These are phyloP conservation scores for Neurospora hispaniola DNA, from an alignment of 495 filamentous ascomycete genomes.

Conservation along the genomic window DNA sequence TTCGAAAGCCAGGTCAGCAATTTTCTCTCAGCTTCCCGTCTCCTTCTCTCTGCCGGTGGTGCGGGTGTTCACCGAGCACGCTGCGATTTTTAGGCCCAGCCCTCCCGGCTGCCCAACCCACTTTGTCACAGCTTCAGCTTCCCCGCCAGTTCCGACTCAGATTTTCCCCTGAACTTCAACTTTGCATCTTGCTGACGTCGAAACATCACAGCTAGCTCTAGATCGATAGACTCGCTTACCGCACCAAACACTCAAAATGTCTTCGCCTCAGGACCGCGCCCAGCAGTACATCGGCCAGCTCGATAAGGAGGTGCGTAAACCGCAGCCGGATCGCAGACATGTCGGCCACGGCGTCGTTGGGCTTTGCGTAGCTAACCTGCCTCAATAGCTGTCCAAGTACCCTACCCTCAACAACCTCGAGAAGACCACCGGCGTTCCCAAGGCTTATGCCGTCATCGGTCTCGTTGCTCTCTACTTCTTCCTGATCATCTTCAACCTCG, in stretches of 20 bases:
- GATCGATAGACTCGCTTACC: conserved; percentile 1
- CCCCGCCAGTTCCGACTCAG: conserved; percentile 1
- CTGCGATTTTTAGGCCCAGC: neutral
- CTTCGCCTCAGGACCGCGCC: conserved; percentile 78
- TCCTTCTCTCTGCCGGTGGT: neutral
- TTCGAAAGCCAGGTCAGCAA: neutral
- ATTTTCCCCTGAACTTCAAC: conserved; percentile 1
- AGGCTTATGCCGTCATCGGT: conserved; percentile 91
- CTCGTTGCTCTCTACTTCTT: conserved; percentile 86
- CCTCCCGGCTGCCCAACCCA: neutral
- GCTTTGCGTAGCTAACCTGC: conserved; percentile 9
- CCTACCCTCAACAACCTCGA: conserved; percentile 90
- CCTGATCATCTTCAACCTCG: conserved; percentile 98
- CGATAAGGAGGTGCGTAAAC: conserved; percentile 86
- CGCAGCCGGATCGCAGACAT: neutral
- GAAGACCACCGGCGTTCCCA: conserved; percentile 87
- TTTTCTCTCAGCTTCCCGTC: neutral
- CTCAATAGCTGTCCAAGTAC: conserved; percentile 83
- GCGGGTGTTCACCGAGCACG: neutral
- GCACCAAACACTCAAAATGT: conserved; percentile 37
- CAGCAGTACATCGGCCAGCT: conserved; percentile 83
- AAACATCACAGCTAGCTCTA: conserved; percentile 5
- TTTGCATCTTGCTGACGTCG: neutral
- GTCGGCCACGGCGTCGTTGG: conserved; percentile 3
- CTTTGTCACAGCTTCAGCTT: neutral